Conservation (phyloP, 2,329 filamentous ascomycete genomes). For the Sporothrix brasiliensis region DNA sequence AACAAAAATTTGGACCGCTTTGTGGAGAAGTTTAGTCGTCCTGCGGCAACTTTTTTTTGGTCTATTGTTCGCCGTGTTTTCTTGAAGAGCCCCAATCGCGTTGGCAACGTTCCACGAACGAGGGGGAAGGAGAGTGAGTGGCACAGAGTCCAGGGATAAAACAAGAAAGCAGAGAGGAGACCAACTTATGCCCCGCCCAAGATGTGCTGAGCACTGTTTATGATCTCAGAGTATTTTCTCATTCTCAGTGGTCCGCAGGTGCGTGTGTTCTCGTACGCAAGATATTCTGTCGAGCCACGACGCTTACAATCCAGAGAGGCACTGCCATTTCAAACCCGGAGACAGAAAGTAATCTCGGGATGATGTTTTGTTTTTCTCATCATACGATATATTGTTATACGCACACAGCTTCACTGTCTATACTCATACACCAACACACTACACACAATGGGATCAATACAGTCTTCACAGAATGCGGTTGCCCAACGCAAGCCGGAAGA, state of each 20-base stretch:
- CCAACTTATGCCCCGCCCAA: too few species aligned
- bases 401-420: too few species aligned
- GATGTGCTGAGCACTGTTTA: background rate
- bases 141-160: background rate
- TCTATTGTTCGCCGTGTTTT: background rate
- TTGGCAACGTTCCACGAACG: conserved; percentile 12
- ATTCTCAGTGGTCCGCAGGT: too few species aligned
- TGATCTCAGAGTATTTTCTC: background rate
- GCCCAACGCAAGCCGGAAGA: background rate
- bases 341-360: background rate
- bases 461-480: background rate
- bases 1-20: background rate
- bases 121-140: background rate
- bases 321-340: background rate
- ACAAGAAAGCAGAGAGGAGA: background rate
- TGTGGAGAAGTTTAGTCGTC: conserved; percentile 5
- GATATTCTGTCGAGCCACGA: background rate
- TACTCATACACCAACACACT: background rate
- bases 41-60: too few species aligned
- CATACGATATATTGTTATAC: too few species aligned
- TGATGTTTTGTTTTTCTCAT: too few species aligned
- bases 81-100: background rate
- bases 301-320: background rate
- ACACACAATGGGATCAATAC: conserved; percentile 4
- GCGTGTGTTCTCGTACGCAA: background rate